phyloP scores from a whole-genome alignment of 2,329 filamentous ascomycete genomes.

The Ascochyta pisi region DNA sequence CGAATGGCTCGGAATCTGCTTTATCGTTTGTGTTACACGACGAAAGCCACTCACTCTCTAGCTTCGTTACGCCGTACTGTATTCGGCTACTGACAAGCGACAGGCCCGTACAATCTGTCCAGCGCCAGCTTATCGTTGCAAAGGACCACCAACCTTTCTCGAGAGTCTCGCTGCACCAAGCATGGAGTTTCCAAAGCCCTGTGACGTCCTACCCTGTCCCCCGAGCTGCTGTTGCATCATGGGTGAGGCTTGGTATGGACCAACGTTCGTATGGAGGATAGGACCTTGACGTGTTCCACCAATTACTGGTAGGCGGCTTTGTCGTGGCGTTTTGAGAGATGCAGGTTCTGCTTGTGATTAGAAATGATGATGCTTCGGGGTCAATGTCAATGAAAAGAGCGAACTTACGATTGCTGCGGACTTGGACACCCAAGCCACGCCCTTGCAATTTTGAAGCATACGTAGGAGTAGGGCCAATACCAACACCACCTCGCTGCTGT shows the following conservation, averaged over 20 bases:
- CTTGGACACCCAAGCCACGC: conserved; percentile 21
- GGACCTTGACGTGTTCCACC: conserved; percentile 36
- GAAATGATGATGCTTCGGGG: not conserved
- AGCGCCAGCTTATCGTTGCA: conserved; percentile 18
- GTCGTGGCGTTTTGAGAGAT: conserved; percentile 34
- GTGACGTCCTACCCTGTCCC: conserved; percentile 20
- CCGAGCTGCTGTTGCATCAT: conserved; percentile 43
- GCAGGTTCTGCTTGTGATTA: conserved; percentile 30
- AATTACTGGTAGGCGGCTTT: conserved; percentile 39
- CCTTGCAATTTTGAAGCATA: conserved; percentile 33
- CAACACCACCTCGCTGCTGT: conserved; percentile 29
- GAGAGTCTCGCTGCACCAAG: conserved; percentile 39
- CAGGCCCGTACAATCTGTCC: not conserved
- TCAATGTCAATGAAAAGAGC: not conserved
- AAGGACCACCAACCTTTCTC: conserved; percentile 27
- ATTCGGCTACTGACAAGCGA: not conserved
- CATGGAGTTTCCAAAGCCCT: conserved; percentile 34
- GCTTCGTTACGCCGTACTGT: too few relatives aligned
- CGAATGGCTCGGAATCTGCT: not conserved
- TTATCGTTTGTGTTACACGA: not conserved
- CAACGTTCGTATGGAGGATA: conserved; percentile 24
- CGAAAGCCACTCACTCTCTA: not conserved
- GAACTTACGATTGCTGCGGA: conserved; percentile 32
- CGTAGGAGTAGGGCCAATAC: conserved; percentile 19
- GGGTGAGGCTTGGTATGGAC: conserved; percentile 41